These are phyloP conservation scores for Clitopilus hobsonii DNA, from an alignment of 768 basidiomycete species.

Conservation along the genomic window DNA sequence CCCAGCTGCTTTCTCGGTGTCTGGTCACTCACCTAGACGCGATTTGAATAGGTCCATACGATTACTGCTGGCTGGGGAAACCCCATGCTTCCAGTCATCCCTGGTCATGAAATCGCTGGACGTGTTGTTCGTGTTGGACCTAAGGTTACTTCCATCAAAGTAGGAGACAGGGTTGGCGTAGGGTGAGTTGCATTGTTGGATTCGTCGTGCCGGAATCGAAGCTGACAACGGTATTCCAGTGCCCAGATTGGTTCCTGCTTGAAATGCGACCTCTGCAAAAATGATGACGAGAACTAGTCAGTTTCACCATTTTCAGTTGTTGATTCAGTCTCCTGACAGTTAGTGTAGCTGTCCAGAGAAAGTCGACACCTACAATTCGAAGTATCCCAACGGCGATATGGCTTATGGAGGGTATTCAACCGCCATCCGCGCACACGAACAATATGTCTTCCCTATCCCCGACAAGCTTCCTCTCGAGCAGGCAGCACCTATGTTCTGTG, in stretches of 20 bases:
- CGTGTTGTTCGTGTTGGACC: constrained; percentile 47
- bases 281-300: constrained; percentile 50
- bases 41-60: constrained; percentile 34
- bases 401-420: constrained; percentile 46
- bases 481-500: constrained; percentile 64
- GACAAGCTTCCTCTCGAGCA: constrained; percentile 43
- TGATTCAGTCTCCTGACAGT: background rate
- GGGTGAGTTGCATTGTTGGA: constrained; percentile 15
- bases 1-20: background rate
- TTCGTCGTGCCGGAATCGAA: too few species aligned
- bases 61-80: constrained; percentile 33
- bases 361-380: constrained; percentile 36
- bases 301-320: constrained; percentile 2
- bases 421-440: constrained; percentile 40
- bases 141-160: constrained; percentile 49
- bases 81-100: constrained; percentile 28
- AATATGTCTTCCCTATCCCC: constrained; percentile 59
- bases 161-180: constrained; percentile 52
- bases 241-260: constrained; percentile 44
- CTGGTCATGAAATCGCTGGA: constrained; percentile 56
- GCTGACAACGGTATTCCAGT: constrained; percentile 22
- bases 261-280: constrained; percentile 42
- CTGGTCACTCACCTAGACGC: too few species aligned
- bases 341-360: constrained; percentile 33
- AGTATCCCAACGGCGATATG: constrained; percentile 35